Evolutionary conservation across 805 yeast species (phyloP), one percentile per base, ranked within the genome.

Genomic region (Candida quercuum): DNA sequence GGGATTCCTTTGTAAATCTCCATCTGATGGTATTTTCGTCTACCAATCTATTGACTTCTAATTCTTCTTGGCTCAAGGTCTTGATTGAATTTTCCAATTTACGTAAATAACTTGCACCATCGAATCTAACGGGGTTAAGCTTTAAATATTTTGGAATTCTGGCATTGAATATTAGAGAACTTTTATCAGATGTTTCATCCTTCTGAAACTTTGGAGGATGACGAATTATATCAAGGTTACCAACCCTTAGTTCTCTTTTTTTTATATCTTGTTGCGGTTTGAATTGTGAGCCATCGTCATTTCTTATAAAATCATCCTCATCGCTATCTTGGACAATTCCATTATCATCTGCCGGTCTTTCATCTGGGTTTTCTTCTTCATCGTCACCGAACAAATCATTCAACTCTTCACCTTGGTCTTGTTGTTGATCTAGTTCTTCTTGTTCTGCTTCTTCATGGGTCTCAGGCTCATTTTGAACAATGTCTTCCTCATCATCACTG

Each of bases 21-120:
- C 99, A 93, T 55, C 99, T 76, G 24, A 93, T 69, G 0, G 96
- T 87, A 59, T 88, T 91, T 52, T 85, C 88, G 45, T 81, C 86
- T 39, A 76, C 69, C 24, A 82, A 63, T 52, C 76, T 76, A 43
- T 81, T 84, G 26, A 80, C 74, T n/a, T 78, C 64, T 43, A 73
- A 70, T 28, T 70, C 72, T 28, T 71, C 74, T 33, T 67, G 67
- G 12, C 64, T 58, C 4, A 60, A 62, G 39, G 61, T 74, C 46
- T 55, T 61, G 43, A 54, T 56, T 66, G 48, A 55, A 52, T 62
- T 67, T 41, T 74, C 77, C 42, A 50, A 52, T 50, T 61, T 66
- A 41, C 72, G 74, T 43, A 81, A 68, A 54, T 82, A 82, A 18
- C 60, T 63, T 28, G 67, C 77, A 61, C 93, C 86, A 47, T 88